These are phyloP conservation scores for Pyricularia pennisetigena DNA, from an alignment of 2,329 filamentous ascomycete species.

Conservation along the genomic window DNA sequence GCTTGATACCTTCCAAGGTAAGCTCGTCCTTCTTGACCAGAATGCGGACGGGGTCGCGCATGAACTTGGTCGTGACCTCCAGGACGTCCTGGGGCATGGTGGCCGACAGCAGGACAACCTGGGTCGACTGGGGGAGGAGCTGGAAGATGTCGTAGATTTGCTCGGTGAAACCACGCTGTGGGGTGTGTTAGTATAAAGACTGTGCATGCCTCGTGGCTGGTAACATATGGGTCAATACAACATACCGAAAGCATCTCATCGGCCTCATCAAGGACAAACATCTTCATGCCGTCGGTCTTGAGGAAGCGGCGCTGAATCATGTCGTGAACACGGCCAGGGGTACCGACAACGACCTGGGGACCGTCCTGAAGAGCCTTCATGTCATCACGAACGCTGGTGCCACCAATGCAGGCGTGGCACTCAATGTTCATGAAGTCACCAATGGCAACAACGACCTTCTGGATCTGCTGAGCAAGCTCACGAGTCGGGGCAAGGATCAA, in stretches of 20 bases:
- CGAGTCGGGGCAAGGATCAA: conserved; percentile 92
- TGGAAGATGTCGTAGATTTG: conserved; percentile 99
- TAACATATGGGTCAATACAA: not conserved
- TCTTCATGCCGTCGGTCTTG: conserved; percentile 53
- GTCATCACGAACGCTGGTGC: conserved; percentile 95
- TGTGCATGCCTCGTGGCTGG: not conserved
- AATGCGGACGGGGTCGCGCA: conserved; percentile 95
- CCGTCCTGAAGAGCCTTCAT: conserved; percentile 96
- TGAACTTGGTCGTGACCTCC: conserved; percentile 99
- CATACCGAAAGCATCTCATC: conserved; percentile 45
- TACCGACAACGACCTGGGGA: conserved; percentile 95
- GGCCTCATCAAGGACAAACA: conserved; percentile 52
- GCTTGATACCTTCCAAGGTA: conserved; percentile 93
- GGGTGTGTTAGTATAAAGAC: not conserved
- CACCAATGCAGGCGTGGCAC: conserved; percentile 96
- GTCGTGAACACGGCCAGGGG: conserved; percentile 79
- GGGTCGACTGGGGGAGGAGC: conserved; percentile 89
- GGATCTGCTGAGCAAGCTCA: conserved; percentile 95
- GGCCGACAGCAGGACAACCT: conserved; percentile 96
- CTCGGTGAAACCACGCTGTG: conserved; percentile 88
- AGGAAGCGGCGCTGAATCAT: conserved; percentile 51
- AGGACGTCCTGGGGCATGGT: conserved; percentile 96
- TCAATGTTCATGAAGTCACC: conserved; percentile 99
- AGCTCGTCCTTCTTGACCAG: conserved; percentile 98
- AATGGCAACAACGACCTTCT: conserved; percentile 98